Conservation (phyloP, 108 stramenopile genomes). For the Schizochytrium sp. region DNA sequence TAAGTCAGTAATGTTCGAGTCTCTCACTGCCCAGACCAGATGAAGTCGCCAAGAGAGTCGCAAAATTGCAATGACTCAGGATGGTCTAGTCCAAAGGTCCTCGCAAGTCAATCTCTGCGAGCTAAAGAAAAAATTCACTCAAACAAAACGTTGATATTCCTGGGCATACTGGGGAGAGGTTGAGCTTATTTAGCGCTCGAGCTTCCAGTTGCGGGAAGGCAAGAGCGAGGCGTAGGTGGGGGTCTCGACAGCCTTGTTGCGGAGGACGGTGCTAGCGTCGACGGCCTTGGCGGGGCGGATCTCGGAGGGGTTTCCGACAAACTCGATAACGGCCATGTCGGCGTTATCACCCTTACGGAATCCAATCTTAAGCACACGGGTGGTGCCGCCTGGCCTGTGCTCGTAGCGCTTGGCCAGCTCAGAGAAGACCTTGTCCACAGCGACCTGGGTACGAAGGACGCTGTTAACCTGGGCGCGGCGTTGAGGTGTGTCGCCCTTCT, state of each 20-base stretch:
- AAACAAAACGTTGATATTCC: too few relatives aligned
- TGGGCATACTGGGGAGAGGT: too few relatives aligned
- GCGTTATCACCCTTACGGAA: conserved; percentile 91
- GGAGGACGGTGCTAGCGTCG: conserved; percentile 20
- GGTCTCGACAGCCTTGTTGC: not conserved
- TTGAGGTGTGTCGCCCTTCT: conserved; percentile 77
- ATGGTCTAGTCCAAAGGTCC: too few relatives aligned
- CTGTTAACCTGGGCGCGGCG: conserved; percentile 79
- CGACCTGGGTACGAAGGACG: conserved; percentile 63
- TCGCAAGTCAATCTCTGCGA: not conserved
- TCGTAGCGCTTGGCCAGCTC: conserved; percentile 95
- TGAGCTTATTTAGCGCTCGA: not conserved
- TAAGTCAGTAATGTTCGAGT: too few relatives aligned
- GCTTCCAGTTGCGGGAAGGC: not conserved
- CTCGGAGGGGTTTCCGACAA: conserved; percentile 96
- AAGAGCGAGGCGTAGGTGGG: not conserved
- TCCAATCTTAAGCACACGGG: conserved; percentile 90
- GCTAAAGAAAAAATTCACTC: not conserved
- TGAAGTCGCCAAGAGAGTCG: too few relatives aligned
- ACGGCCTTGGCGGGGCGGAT: conserved; percentile 82
- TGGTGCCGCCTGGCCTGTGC: conserved; percentile 87
- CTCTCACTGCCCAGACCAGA: too few relatives aligned
- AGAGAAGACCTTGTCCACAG: conserved; percentile 89
- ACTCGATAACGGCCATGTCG: conserved; percentile 98
- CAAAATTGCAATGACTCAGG: too few relatives aligned